Evolutionary conservation across 306 rosid species (phyloP), one percentile per base, ranked within the genome.

Genomic region (Dalbergia cochinchinensis): DNA sequence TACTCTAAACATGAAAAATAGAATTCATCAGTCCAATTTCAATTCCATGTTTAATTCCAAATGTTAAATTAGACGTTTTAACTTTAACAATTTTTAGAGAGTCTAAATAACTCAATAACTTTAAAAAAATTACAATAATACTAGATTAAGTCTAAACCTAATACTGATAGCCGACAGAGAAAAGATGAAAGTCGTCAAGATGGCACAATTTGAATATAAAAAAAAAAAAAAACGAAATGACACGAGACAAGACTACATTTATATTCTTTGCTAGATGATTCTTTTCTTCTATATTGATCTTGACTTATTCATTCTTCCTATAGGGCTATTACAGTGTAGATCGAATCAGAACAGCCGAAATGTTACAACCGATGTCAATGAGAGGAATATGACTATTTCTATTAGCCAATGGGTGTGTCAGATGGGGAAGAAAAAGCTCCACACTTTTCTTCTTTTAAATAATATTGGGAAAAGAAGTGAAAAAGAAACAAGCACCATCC

Each of bases 241-340:
- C 78, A 12, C 19, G 11, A 74, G 78, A 60, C 78, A 12, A 12
- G 11, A 74, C 57, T 50, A 50, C 5, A 50, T 13, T 50, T 12
- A 4, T 50, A 50, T 50, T 50, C 57, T 4, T 50, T 16, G 13
- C 19, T 10, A 0, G 14, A 4, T 50, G 57, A 1, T 50, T 12
- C 57, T 50, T 14, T 42, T 42, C 13, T 15, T 50, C 6, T 50
- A 15, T 50, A 1, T 50, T 50, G 16, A 1, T 12, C 18, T 50
- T 50, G 57, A 50, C 71, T 45, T 60, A 10, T 74, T 31, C 47
- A 45, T 63, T 62, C 61, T 74, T 44, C 45, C 4, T 9, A 8
- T 71, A 19, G 37, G 44, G 50, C 57, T 71, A 10, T 50, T 37
- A 47, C 19, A 22, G 14, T 80, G 31, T 5, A 61, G 50, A 62